Base-by-base conservation (phyloP, 108 stramenopile species). In the Poteriospumella lacustris region DNA sequence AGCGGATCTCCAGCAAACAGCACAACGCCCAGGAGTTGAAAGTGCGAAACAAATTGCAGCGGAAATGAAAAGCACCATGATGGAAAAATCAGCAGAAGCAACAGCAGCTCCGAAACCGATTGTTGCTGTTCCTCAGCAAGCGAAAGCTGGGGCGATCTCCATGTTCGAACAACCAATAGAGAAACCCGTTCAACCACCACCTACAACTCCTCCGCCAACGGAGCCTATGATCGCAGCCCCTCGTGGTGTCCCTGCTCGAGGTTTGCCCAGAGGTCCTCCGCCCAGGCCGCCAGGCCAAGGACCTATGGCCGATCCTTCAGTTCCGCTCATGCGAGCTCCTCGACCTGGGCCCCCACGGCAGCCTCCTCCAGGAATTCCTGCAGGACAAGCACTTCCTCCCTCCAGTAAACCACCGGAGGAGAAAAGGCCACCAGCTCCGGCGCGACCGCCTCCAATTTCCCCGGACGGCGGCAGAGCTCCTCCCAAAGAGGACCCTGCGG, bases 321-420 rank as follows among this genome's bases (percentile, higher is more conserved):
- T 64, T 5, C 29, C 15, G 28, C 24, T 33, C 5, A 34, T 34
- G 36, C 60, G 60, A 31, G 5, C 60, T 34, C 3, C 12, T 31
- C 28, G 31, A 64, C 60, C 60, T 64, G 33, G 33, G 9, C 60
- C 60, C 9, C 60, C 60, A 34, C 60, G 31, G 3, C 15, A 31
- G 29, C 15, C 15, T 33, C 60, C 60, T 12, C 60, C 60, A 12
- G 70, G 70, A 36, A 73, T 73, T 42, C 70, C 70, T 52, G 70
- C 9, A 28, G 70, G 70, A 44, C 43, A 73, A 33, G 31, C 70
- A 5, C 41, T 73, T 9, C 70, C 70, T 19, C 70, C 70, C 9
- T 28, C 19, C 9, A 73, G 15, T 39, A 52, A 52, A 56, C 70
- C 70, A 12, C 40, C 12, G 5, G 36, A 31, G 24, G 31, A 64